Percentiles rank a stretch among this genome's conserved stretches.
Evolutionary conservation across 2,329 filamentous ascomycete species (phyloP).

Genomic region (Nannizziopsis barbatae): DNA sequence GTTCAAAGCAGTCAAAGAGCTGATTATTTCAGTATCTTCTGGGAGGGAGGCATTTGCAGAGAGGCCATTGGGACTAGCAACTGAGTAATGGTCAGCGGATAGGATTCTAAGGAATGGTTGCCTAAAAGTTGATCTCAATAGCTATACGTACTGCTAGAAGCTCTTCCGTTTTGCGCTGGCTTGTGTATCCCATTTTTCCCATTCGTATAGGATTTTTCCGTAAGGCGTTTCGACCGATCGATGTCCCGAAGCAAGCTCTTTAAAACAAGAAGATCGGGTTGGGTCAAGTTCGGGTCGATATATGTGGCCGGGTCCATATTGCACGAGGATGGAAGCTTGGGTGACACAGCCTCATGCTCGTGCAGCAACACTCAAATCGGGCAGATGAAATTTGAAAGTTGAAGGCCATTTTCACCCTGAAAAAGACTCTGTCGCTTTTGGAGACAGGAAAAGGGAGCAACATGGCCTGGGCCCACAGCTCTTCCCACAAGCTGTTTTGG

Average conservation of each 20-base stretch:
- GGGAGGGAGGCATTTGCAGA: neutral
- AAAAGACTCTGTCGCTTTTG: no score
- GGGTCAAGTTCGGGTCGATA: constrained; percentile 11
- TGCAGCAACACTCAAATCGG: no score
- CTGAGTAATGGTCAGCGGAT: neutral
- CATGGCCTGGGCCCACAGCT: no score
- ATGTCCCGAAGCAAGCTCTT: constrained; percentile 8
- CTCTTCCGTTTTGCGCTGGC: neutral
- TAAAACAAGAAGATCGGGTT: constrained; percentile 9
- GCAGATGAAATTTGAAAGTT: no score
- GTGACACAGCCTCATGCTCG: no score
- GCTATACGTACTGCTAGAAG: neutral
- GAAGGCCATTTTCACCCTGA: no score
- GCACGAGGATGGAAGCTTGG: no score
- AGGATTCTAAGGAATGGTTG: no score
- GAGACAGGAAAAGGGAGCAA: no score
- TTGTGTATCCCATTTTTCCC: neutral
- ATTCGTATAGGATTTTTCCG: neutral
- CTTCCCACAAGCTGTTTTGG: no score
- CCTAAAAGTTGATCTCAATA: neutral
- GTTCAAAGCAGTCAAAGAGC: constrained; percentile 41
- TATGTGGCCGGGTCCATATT: neutral
- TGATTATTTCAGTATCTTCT: constrained; percentile 27
- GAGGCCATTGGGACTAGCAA: neutral
- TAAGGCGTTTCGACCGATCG: neutral